phyloP scores from a whole-genome alignment of 192 early-diverging fungal species.

The Coemansia brasiliensis region DNA sequence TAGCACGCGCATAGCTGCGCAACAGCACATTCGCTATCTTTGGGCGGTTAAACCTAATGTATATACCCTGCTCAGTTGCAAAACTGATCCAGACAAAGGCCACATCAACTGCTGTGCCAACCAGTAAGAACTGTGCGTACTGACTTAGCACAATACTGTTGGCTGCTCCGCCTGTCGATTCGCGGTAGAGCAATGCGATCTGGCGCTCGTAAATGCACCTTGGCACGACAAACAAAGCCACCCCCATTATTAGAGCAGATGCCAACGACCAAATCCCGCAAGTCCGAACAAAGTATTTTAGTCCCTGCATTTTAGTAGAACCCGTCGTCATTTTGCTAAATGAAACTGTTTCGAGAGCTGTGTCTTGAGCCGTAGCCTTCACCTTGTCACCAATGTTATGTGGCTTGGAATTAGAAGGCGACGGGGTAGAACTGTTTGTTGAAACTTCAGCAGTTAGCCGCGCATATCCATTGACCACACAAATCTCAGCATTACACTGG shows the following conservation, averaged over 20 bases:
- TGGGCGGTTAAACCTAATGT: slow-evolving; percentile 16
- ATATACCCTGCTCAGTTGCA: slow-evolving; percentile 16
- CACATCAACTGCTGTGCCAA: slow-evolving; percentile 1
- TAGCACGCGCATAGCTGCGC: slow-evolving; percentile 12
- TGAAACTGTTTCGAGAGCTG: no score
- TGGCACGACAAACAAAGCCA: slow-evolving; percentile 18
- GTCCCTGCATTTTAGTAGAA: no score
- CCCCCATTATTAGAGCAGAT: slow-evolving; percentile 4
- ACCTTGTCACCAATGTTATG: no score
- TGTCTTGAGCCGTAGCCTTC: no score
- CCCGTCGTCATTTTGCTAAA: no score
- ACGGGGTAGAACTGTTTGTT: not conserved
- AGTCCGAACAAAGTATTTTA: slow-evolving; percentile 5
- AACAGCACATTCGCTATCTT: slow-evolving; percentile 17
- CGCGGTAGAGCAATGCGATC: not conserved
- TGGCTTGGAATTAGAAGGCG: not conserved
- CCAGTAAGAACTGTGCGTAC: not conserved
- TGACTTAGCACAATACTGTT: not conserved
- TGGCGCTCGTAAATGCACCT: slow-evolving; percentile 15
- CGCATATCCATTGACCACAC: slow-evolving; percentile 37
- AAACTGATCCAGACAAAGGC: slow-evolving; percentile 14
- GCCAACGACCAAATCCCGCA: slow-evolving; percentile 18
- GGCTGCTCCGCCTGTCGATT: not conserved
- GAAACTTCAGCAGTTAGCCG: not conserved
- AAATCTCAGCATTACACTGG: slow-evolving; percentile 47